Evolutionary conservation across 352 stramenopile genomes (phyloP).

Genomic region (Detonula confervacea): DNA sequence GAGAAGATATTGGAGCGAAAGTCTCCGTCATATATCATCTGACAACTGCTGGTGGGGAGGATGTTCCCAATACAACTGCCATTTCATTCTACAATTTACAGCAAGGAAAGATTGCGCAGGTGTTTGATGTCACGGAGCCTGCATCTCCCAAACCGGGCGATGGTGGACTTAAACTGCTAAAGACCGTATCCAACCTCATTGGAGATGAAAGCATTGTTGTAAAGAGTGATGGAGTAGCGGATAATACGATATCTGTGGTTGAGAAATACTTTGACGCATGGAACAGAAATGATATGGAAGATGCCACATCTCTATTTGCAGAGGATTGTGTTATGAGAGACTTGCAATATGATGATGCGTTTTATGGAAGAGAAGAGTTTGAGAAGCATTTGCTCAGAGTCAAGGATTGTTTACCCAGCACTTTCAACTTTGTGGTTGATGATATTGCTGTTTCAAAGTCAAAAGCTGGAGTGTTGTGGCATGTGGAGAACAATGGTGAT

Average conservation of each 20-base stretch:
- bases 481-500: constrained; percentile 78
- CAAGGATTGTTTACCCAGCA: constrained; percentile 65
- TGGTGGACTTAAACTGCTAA: constrained; percentile 54
- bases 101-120: constrained; percentile 47
- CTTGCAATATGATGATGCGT: constrained; percentile 82
- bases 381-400: constrained; percentile 72
- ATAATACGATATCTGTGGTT: constrained; percentile 15
- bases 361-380: constrained; percentile 64
- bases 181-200: constrained; percentile 43
- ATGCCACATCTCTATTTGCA: constrained; percentile 65
- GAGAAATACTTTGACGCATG: constrained; percentile 77
- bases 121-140: constrained; percentile 77
- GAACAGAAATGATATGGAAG: constrained; percentile 81
- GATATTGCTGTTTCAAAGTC: constrained; percentile 45
- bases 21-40: constrained; percentile 76
- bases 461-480: constrained; percentile 70
- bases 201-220: constrained; percentile 23
- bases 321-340: constrained; percentile 60
- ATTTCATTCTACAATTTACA: constrained; percentile 68
- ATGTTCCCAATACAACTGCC: constrained; percentile 55
- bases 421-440: constrained; percentile 83
- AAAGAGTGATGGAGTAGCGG: neutral
- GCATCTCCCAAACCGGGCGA: constrained; percentile 63
- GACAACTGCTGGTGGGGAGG: constrained; percentile 37
- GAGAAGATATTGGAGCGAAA: constrained; percentile 21